Conservation (phyloP, 1,139 yeast genomes). For the Magnusiomyces tetraspermus region DNA sequence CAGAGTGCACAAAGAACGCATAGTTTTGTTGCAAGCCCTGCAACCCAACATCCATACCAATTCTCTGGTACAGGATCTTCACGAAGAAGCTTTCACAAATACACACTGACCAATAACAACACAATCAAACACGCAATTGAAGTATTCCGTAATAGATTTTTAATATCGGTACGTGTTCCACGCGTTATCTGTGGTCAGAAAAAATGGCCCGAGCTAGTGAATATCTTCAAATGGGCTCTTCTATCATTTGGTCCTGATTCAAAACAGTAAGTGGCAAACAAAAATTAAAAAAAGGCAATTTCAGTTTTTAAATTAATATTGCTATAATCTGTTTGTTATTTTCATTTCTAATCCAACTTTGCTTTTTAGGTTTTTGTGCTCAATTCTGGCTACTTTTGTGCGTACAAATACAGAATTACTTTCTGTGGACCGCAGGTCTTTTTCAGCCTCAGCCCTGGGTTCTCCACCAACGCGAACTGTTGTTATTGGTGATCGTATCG, state of each 20-base stretch:
- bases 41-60: not conserved
- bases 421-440: constrained; percentile 6
- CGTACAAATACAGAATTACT: constrained; percentile 14
- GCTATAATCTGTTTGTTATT: too few species aligned
- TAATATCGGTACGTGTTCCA: constrained; percentile 23
- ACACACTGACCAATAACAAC: constrained; percentile 14
- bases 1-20: not conserved
- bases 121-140: constrained; percentile 18
- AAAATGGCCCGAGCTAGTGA: constrained; percentile 22
- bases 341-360: too few species aligned
- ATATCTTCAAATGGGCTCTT: constrained; percentile 19
- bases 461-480: constrained; percentile 21
- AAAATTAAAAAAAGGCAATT: too few species aligned
- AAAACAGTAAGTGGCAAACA: constrained; percentile 5
- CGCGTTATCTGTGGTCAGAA: constrained; percentile 27
- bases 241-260: constrained; percentile 10
- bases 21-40: not conserved
- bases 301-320: too few species aligned
- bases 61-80: not conserved
- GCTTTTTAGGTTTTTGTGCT: constrained; percentile 17
- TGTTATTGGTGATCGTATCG: constrained; percentile 21
- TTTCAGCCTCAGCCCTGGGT: constrained; percentile 8
- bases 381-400: constrained; percentile 20
- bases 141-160: constrained; percentile 19
- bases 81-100: not conserved